These are phyloP conservation scores for Tetraselmis striata DNA, from an alignment of 139 green algal genomes.

Conservation along the genomic window DNA sequence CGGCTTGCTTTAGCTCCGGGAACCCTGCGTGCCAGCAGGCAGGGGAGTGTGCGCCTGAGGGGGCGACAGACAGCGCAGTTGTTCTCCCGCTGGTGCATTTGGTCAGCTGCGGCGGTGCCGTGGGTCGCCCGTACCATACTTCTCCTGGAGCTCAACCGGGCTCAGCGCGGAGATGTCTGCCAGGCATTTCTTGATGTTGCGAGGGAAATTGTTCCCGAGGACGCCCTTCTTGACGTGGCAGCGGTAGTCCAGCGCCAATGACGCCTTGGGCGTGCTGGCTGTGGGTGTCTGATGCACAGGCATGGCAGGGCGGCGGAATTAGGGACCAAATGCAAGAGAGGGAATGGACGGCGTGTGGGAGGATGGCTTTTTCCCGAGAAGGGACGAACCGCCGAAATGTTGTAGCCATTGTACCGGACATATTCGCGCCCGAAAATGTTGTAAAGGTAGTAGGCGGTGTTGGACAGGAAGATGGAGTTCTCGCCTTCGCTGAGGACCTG, in stretches of 20 bases:
- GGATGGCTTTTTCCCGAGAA: too few relatives aligned
- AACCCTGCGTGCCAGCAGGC: too few relatives aligned
- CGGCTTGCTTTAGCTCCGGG: not conserved
- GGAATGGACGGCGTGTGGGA: too few relatives aligned
- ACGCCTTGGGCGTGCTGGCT: not conserved
- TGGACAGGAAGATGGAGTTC: not conserved
- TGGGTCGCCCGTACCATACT: too few relatives aligned
- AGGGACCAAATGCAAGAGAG: too few relatives aligned
- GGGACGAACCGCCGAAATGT: not conserved
- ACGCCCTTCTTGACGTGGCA: not conserved
- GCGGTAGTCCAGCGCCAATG: not conserved
- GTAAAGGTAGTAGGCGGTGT: not conserved
- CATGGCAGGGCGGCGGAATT: too few relatives aligned
- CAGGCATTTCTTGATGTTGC: not conserved
- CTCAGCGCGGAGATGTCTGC: not conserved
- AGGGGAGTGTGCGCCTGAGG: too few relatives aligned
- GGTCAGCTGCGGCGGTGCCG: too few relatives aligned
- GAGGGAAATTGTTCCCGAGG: not conserved
- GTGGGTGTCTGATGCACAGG: not conserved
- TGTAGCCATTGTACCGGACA: not conserved
- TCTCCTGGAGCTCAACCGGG: not conserved
- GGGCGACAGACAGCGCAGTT: too few relatives aligned
- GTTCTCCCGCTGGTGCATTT: too few relatives aligned
- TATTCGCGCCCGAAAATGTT: not conserved
- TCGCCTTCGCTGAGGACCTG: not conserved